Conservation (phyloP, 306 rosid species). For the Quillaja saponaria region DNA sequence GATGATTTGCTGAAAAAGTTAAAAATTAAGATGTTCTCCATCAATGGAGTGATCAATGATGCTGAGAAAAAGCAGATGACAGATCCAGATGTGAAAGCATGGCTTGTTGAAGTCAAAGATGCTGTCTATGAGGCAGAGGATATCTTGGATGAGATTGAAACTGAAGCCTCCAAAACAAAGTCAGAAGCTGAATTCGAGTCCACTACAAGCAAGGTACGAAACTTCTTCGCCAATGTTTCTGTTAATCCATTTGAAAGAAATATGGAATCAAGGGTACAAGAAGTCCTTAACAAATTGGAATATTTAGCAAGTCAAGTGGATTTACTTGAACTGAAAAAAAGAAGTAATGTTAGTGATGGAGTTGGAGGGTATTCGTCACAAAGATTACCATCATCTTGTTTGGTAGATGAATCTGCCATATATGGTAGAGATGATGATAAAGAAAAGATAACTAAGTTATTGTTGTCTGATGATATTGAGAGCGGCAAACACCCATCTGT, state of each 20-base stretch:
- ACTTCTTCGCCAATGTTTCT: neutral
- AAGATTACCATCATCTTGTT: neutral
- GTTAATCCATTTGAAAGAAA: too few relatives aligned
- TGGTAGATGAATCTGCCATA: neutral
- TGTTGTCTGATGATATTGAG: neutral
- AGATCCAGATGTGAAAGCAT: neutral
- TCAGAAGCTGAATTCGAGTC: neutral
- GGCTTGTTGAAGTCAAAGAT: slow-evolving; percentile 13
- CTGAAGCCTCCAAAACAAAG: neutral
- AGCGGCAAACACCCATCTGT: neutral
- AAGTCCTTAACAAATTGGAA: neutral
- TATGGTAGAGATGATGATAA: slow-evolving; percentile 26
- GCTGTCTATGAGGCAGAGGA: slow-evolving; percentile 10
- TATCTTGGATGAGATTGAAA: neutral
- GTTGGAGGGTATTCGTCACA: neutral
- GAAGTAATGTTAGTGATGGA: neutral
- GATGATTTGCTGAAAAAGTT: slow-evolving; percentile 23
- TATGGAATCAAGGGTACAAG: neutral
- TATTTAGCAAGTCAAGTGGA: neutral
- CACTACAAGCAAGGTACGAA: neutral
- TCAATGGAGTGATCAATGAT: slow-evolving; percentile 30
- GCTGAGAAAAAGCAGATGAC: slow-evolving; percentile 44
- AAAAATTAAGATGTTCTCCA: slow-evolving; percentile 29
- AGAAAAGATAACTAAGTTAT: neutral
- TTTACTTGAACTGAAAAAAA: neutral